A percentile compares a stretch with the other conserved stretches of the same genome.
phyloP scores from a whole-genome alignment of 345 rosid species.

The Erucastrum elatum region DNA sequence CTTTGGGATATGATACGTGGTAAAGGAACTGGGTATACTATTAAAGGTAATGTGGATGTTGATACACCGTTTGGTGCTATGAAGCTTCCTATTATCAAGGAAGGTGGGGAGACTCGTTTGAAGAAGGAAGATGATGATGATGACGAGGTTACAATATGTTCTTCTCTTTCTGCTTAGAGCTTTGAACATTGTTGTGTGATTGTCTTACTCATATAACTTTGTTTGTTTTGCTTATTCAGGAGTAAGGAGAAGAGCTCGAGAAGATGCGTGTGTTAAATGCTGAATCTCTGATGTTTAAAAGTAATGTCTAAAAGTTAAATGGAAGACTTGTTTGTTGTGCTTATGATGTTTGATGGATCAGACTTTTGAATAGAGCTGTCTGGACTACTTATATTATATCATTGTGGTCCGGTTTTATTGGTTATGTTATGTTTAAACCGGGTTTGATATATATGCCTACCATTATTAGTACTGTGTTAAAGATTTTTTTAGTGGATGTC shows the following conservation, averaged over 20 bases:
- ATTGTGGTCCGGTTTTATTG: constrained; percentile 2
- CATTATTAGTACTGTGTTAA: too few relatives aligned
- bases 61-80: constrained; percentile 92
- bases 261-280: neutral
- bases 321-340: constrained; percentile 29
- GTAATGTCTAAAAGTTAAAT: neutral
- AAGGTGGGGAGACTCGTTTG: constrained; percentile 83
- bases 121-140: constrained; percentile 75
- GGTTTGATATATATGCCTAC: neutral
- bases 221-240: too few relatives aligned
- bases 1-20: constrained; percentile 99
- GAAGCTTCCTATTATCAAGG: constrained; percentile 92
- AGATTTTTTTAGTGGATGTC: too few relatives aligned
- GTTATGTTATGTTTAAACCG: neutral
- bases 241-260: constrained; percentile 12
- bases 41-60: constrained; percentile 80
- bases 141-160: constrained; percentile 49
- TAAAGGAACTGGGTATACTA: constrained; percentile 79
- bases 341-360: constrained; percentile 15
- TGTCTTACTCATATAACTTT: neutral
- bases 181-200: neutral
- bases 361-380: constrained; percentile 24
- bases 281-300: neutral
- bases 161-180: neutral
- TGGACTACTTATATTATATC: constrained; percentile 16